Conservation (phyloP, 805 yeast genomes). For the Wickerhamomyces kurtzmanii region DNA sequence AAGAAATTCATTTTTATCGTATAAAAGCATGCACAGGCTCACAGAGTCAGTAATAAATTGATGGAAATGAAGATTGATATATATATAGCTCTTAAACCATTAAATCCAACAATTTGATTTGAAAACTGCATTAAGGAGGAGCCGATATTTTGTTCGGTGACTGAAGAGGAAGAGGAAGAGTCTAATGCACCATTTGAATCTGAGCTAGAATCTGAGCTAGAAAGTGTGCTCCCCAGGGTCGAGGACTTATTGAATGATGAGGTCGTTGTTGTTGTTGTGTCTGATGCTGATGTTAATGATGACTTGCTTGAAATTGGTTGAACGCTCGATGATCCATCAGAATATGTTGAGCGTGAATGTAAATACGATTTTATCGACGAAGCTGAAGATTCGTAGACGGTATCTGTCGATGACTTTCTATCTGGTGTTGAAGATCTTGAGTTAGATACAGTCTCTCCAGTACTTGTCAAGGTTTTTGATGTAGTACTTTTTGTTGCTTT, state of each 20-base stretch:
- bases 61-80: constrained; percentile 3
- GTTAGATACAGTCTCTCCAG: constrained; percentile 3
- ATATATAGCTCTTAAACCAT: constrained; percentile 3
- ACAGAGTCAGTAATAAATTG: constrained; percentile 2
- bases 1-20: no score
- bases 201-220: constrained; percentile 4
- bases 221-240: constrained; percentile 2
- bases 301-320: constrained; percentile 4
- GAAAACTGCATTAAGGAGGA: background rate
- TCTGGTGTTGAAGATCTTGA: constrained; percentile 4
- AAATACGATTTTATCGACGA: constrained; percentile 4
- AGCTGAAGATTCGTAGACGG: constrained; percentile 4
- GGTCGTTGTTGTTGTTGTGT: constrained; percentile 4
- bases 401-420: constrained; percentile 1
- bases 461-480: constrained; percentile 2
- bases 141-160: constrained; percentile 5
- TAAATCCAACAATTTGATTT: constrained; percentile 2
- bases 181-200: constrained; percentile 4
- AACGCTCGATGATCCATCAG: constrained; percentile 5
- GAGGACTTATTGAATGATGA: constrained; percentile 5
- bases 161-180: constrained; percentile 8
- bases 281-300: constrained; percentile 9
- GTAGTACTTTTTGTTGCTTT: constrained; percentile 1
- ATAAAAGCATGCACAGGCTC: no score
- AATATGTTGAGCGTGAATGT: constrained; percentile 2